Evolutionary conservation across 805 yeast species (phyloP).

Genomic region (Candida coleopterorum): DNA sequence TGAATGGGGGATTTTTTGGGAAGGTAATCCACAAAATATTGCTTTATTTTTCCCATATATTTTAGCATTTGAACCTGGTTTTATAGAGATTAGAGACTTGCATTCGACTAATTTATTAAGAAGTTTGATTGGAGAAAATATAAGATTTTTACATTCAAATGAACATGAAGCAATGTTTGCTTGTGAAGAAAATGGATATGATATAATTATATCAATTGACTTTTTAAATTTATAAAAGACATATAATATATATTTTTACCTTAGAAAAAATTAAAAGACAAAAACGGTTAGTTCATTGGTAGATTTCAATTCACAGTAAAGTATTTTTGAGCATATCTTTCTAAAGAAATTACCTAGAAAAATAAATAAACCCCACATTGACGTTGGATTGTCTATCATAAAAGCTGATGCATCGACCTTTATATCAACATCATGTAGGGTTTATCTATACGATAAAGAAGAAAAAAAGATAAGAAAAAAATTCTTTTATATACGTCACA

Average conservation of each 20-base stretch:
- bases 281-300: neutral
- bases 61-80: slow-evolving; percentile 82
- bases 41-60: slow-evolving; percentile 93
- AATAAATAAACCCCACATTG: too few relatives aligned
- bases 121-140: slow-evolving; percentile 89
- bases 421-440: too few relatives aligned
- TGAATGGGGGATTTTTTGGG: slow-evolving; percentile 95
- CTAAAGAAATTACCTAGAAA: too few relatives aligned
- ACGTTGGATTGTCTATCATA: too few relatives aligned
- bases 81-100: slow-evolving; percentile 89
- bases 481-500: too few relatives aligned
- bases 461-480: too few relatives aligned
- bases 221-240: slow-evolving; percentile 65
- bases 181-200: slow-evolving; percentile 86
- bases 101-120: slow-evolving; percentile 81
- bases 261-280: neutral
- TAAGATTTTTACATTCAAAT: slow-evolving; percentile 80
- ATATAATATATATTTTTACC: too few relatives aligned
- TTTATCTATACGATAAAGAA: too few relatives aligned
- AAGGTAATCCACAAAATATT: slow-evolving; percentile 88
- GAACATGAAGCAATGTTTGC: slow-evolving; percentile 93
- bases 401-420: too few relatives aligned
- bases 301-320: neutral
- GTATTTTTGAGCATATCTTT: too few relatives aligned
- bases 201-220: slow-evolving; percentile 87